Percentiles rank a stretch among this genome's conserved stretches.
Conservation (phyloP, 352 stramenopile genomes). For the Phytophthora ramorum region DNA sequence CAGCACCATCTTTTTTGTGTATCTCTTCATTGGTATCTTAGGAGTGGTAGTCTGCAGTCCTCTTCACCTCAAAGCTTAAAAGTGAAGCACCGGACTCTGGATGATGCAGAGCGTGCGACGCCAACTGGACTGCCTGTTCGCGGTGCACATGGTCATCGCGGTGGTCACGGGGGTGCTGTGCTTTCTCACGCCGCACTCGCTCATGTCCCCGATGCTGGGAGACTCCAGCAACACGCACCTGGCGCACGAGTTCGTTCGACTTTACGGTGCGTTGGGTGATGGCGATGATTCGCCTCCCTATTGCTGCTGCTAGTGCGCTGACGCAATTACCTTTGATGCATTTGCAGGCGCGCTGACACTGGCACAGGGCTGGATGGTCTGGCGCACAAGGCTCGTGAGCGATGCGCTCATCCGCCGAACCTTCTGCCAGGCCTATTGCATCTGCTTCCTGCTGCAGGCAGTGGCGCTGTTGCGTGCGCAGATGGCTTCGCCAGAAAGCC, state of each 20-base stretch:
- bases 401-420: constrained; percentile 85
- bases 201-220: constrained; percentile 80
- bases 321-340: background rate
- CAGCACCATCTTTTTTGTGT: background rate
- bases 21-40: constrained; percentile 3
- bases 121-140: constrained; percentile 86
- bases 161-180: constrained; percentile 71
- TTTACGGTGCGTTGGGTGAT: constrained; percentile 62
- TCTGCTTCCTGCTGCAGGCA: constrained; percentile 85
- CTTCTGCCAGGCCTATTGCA: constrained; percentile 90
- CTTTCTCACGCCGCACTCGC: constrained; percentile 83
- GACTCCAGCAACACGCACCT: constrained; percentile 82
- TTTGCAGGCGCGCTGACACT: constrained; percentile 73
- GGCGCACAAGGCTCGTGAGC: constrained; percentile 86
- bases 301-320: background rate
- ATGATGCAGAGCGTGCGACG: constrained; percentile 68
- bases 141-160: constrained; percentile 73
- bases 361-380: constrained; percentile 88
- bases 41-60: background rate
- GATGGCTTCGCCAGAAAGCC: constrained; percentile 70
- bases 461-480: constrained; percentile 78
- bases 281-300: background rate
- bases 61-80: constrained; percentile 16
- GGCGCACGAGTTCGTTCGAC: constrained; percentile 87
- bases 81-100: background rate